Base-by-base conservation (phyloP, 371 early-diverging fungal species). In the Mucor indicus region DNA sequence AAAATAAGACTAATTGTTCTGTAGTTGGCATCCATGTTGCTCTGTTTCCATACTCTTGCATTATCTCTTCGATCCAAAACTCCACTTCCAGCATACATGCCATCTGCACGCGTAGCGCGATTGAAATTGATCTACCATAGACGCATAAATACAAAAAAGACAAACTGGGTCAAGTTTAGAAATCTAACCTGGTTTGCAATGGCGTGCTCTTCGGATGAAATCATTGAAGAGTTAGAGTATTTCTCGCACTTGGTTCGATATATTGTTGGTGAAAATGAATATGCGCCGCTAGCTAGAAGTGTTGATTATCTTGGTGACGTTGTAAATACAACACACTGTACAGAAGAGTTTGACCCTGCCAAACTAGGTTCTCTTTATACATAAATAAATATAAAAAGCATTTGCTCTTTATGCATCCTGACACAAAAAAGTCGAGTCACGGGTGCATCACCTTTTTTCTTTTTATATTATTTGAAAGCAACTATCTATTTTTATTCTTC, bases 151-250 rank as follows among this genome's bases (percentile, higher is more conserved):
- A 44, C 35, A 12, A 40, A 53, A 20, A 56, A 55, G 32, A 54
- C 48, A 3, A 52, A 62, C 35, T 67, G 60, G 56, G 61, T 69
- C 5, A 61, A 52, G 11, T 69, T 69, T 49, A 42, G 64, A 30
- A 71, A 69, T 42, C 39, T 75, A 12, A 69, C 72, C 2, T 75
- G 75, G 75, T 75, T 75, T 64, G 72, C 75, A 9, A 67, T 71
- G 59, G 69, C 75, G 2, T 67, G 65, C 23, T 71, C 67, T 4
- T 57, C 67, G 0, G 75, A 80, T 35, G 83, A 83, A 58, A 77
- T 80, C 35, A 76, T 83, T 42, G 74, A 70, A n/a, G 80, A 83
- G 30, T 60, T 82, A 4, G 83, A 72, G 19, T 66, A 76, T 45
- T 31, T 76, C 7, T 53, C 51, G 4, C 40, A 57, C 12, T 52